Evolutionary conservation across 768 basidiomycete species (phyloP).

Genomic region (Amanita pallidorosea): DNA sequence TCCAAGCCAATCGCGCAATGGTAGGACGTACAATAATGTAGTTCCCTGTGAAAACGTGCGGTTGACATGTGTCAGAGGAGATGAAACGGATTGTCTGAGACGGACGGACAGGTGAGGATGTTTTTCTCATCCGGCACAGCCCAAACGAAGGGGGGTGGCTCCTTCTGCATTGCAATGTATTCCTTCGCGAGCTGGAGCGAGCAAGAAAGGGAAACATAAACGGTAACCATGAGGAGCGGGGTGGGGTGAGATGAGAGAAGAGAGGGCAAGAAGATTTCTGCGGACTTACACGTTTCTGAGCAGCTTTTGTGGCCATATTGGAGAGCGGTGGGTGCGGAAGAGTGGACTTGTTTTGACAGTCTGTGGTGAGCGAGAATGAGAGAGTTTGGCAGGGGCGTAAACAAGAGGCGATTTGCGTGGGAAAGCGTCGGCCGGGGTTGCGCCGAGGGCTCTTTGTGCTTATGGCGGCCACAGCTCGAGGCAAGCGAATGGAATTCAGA

Average conservation of each 20-base stretch:
- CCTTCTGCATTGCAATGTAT: constrained; percentile 83
- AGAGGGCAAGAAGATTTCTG: constrained; percentile 3
- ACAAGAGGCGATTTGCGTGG: background rate
- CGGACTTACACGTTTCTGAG: constrained; percentile 64
- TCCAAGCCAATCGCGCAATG: constrained; percentile 8
- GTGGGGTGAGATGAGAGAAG: background rate
- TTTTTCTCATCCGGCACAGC: constrained; percentile 97
- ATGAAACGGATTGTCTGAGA: background rate
- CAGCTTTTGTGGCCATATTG: constrained; percentile 76
- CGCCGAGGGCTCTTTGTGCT: background rate
- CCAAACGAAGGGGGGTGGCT: constrained; percentile 94
- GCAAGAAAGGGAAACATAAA: background rate
- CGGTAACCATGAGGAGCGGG: constrained; percentile 2
- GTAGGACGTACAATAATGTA: constrained; percentile 66
- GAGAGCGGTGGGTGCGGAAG: constrained; percentile 2
- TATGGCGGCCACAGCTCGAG: too few species aligned
- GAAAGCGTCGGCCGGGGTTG: background rate
- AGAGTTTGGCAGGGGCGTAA: background rate
- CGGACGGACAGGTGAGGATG: constrained; percentile 77
- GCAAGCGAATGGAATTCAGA: too few species aligned
- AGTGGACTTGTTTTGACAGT: constrained; percentile 1
- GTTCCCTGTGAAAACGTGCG: constrained; percentile 56
- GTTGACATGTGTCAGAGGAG: background rate
- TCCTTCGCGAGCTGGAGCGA: constrained; percentile 65
- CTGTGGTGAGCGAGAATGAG: background rate